Conservation (phyloP, 345 rosid genomes). For the Bruguiera sexangula region DNA sequence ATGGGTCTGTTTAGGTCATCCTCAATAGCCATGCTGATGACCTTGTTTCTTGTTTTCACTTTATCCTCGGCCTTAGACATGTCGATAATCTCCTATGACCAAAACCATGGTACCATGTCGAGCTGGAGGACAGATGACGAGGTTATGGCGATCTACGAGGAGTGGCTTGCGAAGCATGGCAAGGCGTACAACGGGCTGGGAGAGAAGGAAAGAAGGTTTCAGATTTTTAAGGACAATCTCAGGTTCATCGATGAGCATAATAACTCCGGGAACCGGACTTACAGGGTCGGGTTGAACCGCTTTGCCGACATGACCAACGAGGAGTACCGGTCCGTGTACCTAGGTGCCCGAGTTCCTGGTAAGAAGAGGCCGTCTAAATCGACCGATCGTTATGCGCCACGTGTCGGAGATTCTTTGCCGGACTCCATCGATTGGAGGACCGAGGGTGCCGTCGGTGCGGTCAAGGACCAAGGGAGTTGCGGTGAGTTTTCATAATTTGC, state of each 20-base stretch:
- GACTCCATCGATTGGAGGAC: constrained; percentile 75
- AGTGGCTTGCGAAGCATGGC: constrained; percentile 69
- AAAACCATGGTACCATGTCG: constrained; percentile 35
- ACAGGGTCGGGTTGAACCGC: constrained; percentile 67
- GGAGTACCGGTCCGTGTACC: constrained; percentile 70
- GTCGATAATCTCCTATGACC: constrained; percentile 75
- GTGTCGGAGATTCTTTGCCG: constrained; percentile 64
- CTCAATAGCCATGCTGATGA: constrained; percentile 9
- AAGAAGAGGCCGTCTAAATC: constrained; percentile 43
- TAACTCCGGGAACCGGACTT: constrained; percentile 60
- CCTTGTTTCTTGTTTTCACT: constrained; percentile 41
- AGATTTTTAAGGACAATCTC: constrained; percentile 80
- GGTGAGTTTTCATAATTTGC: constrained; percentile 42
- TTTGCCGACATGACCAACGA: constrained; percentile 91
- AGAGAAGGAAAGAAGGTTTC: constrained; percentile 68
- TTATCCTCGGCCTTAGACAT: constrained; percentile 64
- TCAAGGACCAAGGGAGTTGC: constrained; percentile 84
- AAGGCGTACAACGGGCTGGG: constrained; percentile 58
- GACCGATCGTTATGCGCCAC: constrained; percentile 50
- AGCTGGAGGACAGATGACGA: constrained; percentile 62
- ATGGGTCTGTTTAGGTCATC: constrained; percentile 42
- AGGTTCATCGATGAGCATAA: constrained; percentile 78
- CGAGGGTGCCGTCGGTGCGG: constrained; percentile 69
- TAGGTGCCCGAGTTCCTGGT: constrained; percentile 48
- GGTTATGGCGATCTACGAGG: constrained; percentile 60